These are phyloP conservation scores for Dentipellis fragilis DNA, from an alignment of 768 basidiomycete species.

Conservation along the genomic window DNA sequence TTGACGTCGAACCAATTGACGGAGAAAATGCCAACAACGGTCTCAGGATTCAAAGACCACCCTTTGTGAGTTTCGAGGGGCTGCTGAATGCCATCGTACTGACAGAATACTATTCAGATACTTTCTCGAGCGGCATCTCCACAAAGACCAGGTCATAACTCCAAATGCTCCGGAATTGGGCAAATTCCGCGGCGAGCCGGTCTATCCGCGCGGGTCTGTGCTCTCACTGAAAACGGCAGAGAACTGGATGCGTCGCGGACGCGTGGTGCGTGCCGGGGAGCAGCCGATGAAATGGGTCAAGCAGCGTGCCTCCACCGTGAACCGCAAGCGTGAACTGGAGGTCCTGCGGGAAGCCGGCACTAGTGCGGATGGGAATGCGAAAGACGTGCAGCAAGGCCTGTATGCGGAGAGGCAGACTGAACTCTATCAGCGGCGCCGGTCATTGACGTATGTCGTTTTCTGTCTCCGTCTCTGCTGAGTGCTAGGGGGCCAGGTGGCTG, in stretches of 20 bases:
- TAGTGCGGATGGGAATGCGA: slow-evolving; percentile 18
- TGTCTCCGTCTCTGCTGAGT: neutral
- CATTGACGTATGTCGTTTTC: slow-evolving; percentile 37
- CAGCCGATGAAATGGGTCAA: slow-evolving; percentile 91
- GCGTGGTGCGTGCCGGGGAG: slow-evolving; percentile 56
- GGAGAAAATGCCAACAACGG: slow-evolving; percentile 88
- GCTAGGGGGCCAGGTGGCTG: neutral
- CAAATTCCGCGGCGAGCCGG: slow-evolving; percentile 86
- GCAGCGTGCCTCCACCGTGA: slow-evolving; percentile 71
- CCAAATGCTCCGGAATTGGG: slow-evolving; percentile 69
- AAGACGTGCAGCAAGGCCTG: slow-evolving; percentile 75
- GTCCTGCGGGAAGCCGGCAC: slow-evolving; percentile 32
- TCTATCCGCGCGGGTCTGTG: slow-evolving; percentile 79
- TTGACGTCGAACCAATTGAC: slow-evolving; percentile 63
- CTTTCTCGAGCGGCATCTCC: slow-evolving; percentile 78
- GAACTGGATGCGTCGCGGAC: slow-evolving; percentile 89
- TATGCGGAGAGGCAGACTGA: slow-evolving; percentile 84
- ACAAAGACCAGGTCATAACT: slow-evolving; percentile 77
- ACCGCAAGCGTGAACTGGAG: slow-evolving; percentile 65
- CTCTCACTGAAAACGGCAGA: slow-evolving; percentile 84
- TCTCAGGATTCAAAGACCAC: slow-evolving; percentile 93
- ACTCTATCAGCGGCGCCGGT: slow-evolving; percentile 65
- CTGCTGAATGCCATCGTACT: too few relatives aligned
- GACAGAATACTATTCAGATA: slow-evolving; percentile 37
- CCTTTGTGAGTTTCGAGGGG: slow-evolving; percentile 50